These are phyloP conservation scores for Paramarasmius palmivorus DNA, from an alignment of 1,284 basidiomycete genomes.

Conservation along the genomic window DNA sequence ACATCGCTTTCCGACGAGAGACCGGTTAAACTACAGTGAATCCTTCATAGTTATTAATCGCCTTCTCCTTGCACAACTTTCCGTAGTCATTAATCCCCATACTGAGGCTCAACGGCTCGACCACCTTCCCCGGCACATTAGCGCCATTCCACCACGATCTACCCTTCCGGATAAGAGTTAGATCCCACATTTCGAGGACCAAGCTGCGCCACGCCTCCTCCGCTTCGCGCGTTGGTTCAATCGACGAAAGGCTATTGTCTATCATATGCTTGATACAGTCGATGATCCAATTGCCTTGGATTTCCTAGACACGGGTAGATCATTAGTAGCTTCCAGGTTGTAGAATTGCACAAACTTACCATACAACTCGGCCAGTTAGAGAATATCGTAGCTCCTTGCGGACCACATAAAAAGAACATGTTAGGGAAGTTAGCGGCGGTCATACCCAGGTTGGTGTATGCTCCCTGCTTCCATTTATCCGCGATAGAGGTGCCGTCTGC, in stretches of 20 bases:
- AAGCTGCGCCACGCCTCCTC: constrained; percentile 18
- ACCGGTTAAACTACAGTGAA: too few species aligned
- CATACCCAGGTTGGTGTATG: constrained; percentile 24
- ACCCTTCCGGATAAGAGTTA: too few species aligned
- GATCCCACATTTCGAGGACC: constrained; percentile 16
- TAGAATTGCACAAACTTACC: constrained; percentile 15
- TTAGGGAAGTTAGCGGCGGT: constrained; percentile 21
- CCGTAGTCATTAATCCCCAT: too few species aligned
- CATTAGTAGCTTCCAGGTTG: not conserved
- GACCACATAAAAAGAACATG: constrained; percentile 28
- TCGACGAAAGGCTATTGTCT: constrained; percentile 14
- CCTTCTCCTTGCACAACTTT: too few species aligned
- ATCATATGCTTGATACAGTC: constrained; percentile 20
- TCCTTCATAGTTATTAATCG: too few species aligned
- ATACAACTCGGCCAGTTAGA: constrained; percentile 25
- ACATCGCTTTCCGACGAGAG: too few species aligned
- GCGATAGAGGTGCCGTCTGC: constrained; percentile 20
- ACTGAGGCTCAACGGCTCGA: too few species aligned
- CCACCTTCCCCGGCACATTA: constrained; percentile 7
- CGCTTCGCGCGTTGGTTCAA: constrained; percentile 19
- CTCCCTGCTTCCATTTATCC: constrained; percentile 23
- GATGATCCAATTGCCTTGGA: constrained; percentile 25
- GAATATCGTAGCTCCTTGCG: constrained; percentile 25
- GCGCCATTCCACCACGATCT: constrained; percentile 12
- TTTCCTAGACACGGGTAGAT: constrained; percentile 16